Evolutionary conservation across 352 stramenopile genomes (phyloP).

Genomic region (Phytopythium montanum): DNA sequence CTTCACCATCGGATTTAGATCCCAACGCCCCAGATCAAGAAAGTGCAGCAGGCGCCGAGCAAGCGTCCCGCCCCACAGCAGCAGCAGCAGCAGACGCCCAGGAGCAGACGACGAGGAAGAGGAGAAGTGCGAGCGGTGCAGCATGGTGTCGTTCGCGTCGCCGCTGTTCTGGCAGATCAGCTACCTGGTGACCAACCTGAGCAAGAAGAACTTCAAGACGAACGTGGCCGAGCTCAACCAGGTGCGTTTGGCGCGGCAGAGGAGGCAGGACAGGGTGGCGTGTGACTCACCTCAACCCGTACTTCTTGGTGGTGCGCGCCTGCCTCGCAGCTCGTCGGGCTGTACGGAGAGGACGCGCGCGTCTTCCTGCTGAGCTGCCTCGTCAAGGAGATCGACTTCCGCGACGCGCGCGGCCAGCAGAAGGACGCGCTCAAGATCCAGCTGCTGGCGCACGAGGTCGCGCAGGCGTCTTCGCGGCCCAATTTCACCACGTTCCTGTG

Average conservation of each 20-base stretch:
- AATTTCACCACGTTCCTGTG: constrained; percentile 91
- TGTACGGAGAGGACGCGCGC: constrained; percentile 90
- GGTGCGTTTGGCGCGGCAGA: constrained; percentile 24
- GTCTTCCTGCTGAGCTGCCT: constrained; percentile 91
- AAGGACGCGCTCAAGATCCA: constrained; percentile 90
- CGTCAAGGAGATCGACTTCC: constrained; percentile 90
- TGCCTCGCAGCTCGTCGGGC: constrained; percentile 71
- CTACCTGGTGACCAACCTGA: constrained; percentile 91
- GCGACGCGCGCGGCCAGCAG: constrained; percentile 70
- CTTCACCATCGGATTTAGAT: constrained; percentile 5
- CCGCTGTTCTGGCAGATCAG: constrained; percentile 94
- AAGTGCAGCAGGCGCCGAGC: constrained; percentile 3
- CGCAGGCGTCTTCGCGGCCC: constrained; percentile 80
- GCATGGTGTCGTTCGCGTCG: constrained; percentile 90
- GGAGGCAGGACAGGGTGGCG: not conserved
- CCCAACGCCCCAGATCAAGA: constrained; percentile 7
- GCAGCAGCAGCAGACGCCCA: not conserved
- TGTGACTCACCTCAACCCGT: constrained; percentile 1
- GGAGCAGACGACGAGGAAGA: not conserved
- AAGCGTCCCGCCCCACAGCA: not conserved
- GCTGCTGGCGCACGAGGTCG: constrained; percentile 87
- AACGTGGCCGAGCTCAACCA: constrained; percentile 92
- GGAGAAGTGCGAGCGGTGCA: not conserved
- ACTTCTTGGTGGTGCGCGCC: too few species aligned
- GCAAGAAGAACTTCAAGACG: constrained; percentile 93